These are phyloP conservation scores for Ustulina deusta DNA, from an alignment of 2,329 filamentous ascomycete genomes.

Conservation along the genomic window DNA sequence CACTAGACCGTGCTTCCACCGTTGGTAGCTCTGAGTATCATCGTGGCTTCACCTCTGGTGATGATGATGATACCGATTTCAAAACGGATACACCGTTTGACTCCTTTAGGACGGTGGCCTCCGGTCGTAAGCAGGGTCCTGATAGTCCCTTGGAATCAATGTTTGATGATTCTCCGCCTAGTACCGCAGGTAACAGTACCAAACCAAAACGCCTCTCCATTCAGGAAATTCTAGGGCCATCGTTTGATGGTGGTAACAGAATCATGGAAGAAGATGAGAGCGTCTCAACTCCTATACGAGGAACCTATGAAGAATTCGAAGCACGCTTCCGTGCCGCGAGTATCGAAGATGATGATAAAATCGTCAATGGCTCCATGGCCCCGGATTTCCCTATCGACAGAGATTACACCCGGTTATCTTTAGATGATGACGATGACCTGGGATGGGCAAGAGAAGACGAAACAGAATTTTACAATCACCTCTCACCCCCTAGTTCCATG, in stretches of 20 bases:
- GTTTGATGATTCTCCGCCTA: constrained; percentile 82
- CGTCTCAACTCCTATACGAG: constrained; percentile 63
- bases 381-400: constrained; percentile 53
- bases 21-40: constrained; percentile 78
- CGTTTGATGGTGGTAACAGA: constrained; percentile 66
- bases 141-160: constrained; percentile 82
- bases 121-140: constrained; percentile 72
- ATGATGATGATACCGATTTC: constrained; percentile 74
- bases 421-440: constrained; percentile 73
- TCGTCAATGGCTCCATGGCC: constrained; percentile 43
- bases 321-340: constrained; percentile 44
- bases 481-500: constrained; percentile 70
- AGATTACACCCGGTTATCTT: constrained; percentile 64
- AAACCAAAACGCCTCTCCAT: constrained; percentile 69
- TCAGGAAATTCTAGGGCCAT: constrained; percentile 67
- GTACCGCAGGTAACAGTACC: constrained; percentile 62
- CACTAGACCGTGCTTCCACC: constrained; percentile 71
- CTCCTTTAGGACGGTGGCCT: constrained; percentile 78
- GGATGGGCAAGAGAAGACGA: constrained; percentile 72
- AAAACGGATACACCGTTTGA: constrained; percentile 80
- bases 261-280: constrained; percentile 74
- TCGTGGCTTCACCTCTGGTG: constrained; percentile 73
- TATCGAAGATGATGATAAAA: constrained; percentile 43
- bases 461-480: constrained; percentile 64
- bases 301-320: constrained; percentile 50